phyloP scores from a whole-genome alignment of 495 filamentous ascomycete genomes.

The Xeromyces bisporus region DNA sequence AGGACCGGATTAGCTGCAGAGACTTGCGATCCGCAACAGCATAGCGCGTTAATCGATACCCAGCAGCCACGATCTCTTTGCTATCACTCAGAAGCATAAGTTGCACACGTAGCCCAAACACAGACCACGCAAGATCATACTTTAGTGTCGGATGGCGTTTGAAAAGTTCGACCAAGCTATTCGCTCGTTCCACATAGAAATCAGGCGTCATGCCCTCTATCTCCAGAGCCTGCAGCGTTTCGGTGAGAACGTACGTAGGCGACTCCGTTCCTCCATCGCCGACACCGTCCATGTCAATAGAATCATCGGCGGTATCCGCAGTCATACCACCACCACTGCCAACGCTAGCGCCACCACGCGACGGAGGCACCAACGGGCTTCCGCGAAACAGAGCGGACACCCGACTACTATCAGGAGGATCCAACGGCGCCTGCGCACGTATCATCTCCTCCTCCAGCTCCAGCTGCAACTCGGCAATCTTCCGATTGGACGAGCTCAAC shows the following conservation, averaged over 20 bases:
- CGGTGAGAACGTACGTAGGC: constrained; percentile 74
- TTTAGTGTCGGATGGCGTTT: constrained; percentile 85
- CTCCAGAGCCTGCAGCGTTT: constrained; percentile 76
- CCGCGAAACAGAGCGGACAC: constrained; percentile 52
- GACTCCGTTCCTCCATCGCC: constrained; percentile 61
- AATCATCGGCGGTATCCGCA: constrained; percentile 31
- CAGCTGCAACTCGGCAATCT: constrained; percentile 65
- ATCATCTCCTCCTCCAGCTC: constrained; percentile 61
- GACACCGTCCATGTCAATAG: constrained; percentile 13
- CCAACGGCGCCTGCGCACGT: constrained; percentile 46
- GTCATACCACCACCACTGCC: constrained; percentile 27
- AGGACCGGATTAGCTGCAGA: constrained; percentile 64
- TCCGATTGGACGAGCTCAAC: constrained; percentile 75
- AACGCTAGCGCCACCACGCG: constrained; percentile 30
- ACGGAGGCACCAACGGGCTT: constrained; percentile 47
- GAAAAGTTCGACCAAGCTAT: constrained; percentile 81
- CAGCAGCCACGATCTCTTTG: constrained; percentile 87
- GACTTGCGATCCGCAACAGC: constrained; percentile 85
- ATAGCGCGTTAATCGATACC: constrained; percentile 83
- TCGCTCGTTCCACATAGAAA: constrained; percentile 86
- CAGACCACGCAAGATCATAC: constrained; percentile 87
- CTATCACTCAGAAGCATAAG: constrained; percentile 89
- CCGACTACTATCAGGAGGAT: constrained; percentile 46
- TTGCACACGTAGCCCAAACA: constrained; percentile 84
- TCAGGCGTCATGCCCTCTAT: constrained; percentile 73